phyloP scores from a whole-genome alignment of 176 grass and related monocot genomes.

The Avena sativa region DNA sequence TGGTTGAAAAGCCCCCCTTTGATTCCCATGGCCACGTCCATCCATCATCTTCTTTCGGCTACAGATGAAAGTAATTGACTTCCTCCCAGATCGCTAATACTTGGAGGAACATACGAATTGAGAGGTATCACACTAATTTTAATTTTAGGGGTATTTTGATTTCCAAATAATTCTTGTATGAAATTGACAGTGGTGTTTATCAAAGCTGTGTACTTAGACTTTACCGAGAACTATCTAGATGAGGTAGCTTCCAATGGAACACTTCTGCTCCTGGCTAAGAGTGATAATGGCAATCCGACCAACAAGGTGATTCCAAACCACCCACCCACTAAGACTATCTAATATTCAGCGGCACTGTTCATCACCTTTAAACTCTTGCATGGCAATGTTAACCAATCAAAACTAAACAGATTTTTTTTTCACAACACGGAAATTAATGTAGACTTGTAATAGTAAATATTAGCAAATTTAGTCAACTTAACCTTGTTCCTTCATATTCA shows the following conservation, averaged over 20 bases:
- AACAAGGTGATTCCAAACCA: not conserved
- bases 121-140: no score
- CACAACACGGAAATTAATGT: conserved; percentile 16
- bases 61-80: no score
- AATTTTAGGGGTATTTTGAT: no score
- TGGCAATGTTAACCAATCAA: not conserved
- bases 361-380: not conserved
- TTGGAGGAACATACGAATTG: no score
- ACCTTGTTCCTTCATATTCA: conserved; percentile 3
- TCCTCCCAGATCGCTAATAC: no score
- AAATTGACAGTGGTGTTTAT: not conserved
- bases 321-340: not conserved
- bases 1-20: no score
- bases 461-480: not conserved
- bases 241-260: not conserved
- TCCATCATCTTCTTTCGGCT: no score
- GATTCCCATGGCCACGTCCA: no score
- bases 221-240: not conserved
- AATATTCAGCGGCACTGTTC: not conserved
- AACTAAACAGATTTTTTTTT: not conserved
- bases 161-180: no score
- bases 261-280: not conserved
- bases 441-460: not conserved
- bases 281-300: not conserved
- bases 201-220: not conserved